Evolutionary conservation across 1,139 yeast species (phyloP), one percentile per base, ranked within the genome.

Genomic region (Blastobotrys serpentis): DNA sequence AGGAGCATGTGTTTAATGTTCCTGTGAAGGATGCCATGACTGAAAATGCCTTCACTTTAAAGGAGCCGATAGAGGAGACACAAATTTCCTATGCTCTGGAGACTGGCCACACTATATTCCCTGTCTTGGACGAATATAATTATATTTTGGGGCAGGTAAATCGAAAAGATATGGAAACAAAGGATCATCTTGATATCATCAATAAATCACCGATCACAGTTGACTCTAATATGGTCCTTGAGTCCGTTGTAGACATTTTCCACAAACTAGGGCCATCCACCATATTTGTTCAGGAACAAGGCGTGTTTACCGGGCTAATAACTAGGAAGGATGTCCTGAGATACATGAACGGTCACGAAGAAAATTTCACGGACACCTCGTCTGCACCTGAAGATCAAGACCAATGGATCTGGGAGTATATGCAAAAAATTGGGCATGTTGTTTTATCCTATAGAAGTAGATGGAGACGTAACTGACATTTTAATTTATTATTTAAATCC

Each of bases 201-300:
- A 81, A 84, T 56, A 61, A 66, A 18, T 78, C 88, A 11, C 95
- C 95, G 1, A 65, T 89, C 16, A 75, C 80, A 0, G 81, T 87
- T 0, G 72, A 76, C 45, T 66, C 79, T 1, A 64, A 69, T 29
- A 73, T 83, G 0, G 75, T 86, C 0, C 69, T 89, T 33, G 86
- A 84, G 54, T 75, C 78, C 36, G 77, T 84, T 1, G 70, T 83
- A 51, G 86, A 84, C 42, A 70, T 87, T 16, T 92, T 92, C 65
- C 77, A 80, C 51, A 83, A 85, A 56, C 64, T 89, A 34, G 97
- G 98, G 0, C 96, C 97, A 3, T 72, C 88, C 34, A 76, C 82
- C 34, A 75, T 92, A 1, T 71, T 86, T 43, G 83, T 89, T 0
- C 85, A 82, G 48, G 72, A 76, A 36, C 58, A 61, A 14, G 86